Evolutionary conservation across 2,329 filamentous ascomycete species (phyloP).

Genomic region (Penicillium rolfsii): DNA sequence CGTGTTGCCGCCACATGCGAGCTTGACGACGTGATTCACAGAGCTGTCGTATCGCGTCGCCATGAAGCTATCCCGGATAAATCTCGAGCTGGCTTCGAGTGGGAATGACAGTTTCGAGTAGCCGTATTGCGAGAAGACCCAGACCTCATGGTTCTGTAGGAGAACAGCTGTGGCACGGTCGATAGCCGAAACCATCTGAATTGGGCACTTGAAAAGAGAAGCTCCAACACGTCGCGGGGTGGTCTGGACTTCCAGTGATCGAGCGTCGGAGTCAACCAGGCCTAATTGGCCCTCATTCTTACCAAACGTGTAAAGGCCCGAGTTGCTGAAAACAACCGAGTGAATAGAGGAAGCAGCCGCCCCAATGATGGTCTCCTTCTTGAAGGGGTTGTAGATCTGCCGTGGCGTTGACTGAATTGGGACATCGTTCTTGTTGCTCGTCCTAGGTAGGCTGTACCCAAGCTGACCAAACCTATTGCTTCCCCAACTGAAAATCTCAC

Average conservation of each 20-base stretch:
- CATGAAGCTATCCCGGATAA: conserved; percentile 67
- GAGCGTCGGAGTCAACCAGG: conserved; percentile 90
- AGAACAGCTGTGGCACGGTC: conserved; percentile 86
- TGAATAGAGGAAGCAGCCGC: conserved; percentile 88
- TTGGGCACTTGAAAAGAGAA: conserved; percentile 72
- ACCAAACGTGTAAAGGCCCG: conserved; percentile 88
- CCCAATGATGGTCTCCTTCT: conserved; percentile 79
- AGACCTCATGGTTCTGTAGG: conserved; percentile 84
- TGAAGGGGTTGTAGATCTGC: conserved; percentile 88
- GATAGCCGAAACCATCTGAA: conserved; percentile 81
- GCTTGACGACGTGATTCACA: conserved; percentile 71
- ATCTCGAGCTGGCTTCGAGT: conserved; percentile 70
- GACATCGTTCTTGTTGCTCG: conserved; percentile 71
- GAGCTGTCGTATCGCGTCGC: conserved; percentile 66
- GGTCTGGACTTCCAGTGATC: conserved; percentile 81
- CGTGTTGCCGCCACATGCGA: conserved; percentile 85
- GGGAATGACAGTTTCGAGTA: conserved; percentile 91
- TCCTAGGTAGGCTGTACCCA: conserved; percentile 74
- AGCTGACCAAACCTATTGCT: conserved; percentile 84
- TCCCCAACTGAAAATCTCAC: conserved; percentile 95
- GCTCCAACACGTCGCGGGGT: conserved; percentile 85
- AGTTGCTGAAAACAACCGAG: conserved; percentile 82
- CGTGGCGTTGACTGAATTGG: conserved; percentile 79
- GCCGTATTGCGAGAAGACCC: conserved; percentile 93
- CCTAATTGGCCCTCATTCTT: conserved; percentile 94